Conservation (phyloP, 2,329 filamentous ascomycete genomes). For the Geosmithia flava region DNA sequence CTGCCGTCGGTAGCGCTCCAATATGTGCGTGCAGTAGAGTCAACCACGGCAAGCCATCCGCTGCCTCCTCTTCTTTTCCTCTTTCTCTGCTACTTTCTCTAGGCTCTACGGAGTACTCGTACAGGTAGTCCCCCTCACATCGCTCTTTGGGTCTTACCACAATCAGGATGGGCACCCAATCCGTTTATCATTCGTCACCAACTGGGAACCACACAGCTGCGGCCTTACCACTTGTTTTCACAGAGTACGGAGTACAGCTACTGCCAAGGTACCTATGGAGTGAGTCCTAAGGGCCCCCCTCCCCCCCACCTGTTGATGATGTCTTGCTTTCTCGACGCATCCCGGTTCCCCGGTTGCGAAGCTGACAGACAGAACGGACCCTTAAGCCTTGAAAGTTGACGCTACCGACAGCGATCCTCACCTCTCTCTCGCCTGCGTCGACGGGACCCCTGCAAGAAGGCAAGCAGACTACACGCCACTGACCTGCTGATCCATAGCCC, state of each 20-base stretch:
- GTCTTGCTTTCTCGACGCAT: neutral
- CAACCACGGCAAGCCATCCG: neutral
- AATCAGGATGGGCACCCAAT: neutral
- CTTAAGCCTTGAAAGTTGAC: neutral
- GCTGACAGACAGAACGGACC: neutral
- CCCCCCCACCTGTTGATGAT: neutral
- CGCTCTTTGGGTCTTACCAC: neutral
- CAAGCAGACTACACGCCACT: too few relatives aligned
- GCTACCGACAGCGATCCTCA: too few relatives aligned
- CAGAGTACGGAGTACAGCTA: too few relatives aligned
- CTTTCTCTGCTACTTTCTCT: too few relatives aligned
- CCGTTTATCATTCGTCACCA: neutral
- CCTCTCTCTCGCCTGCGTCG: too few relatives aligned
- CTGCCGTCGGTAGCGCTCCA: neutral
- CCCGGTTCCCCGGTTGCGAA: neutral
- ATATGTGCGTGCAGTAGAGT: neutral
- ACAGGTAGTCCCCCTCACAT: neutral
- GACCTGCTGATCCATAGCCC: neutral
- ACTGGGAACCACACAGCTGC: too few relatives aligned
- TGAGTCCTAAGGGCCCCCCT: too few relatives aligned
- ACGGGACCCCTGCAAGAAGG: too few relatives aligned
- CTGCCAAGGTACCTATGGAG: too few relatives aligned
- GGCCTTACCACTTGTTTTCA: too few relatives aligned
- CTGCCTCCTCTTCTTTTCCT: too few relatives aligned
- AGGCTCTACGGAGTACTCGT: too few relatives aligned